These are phyloP conservation scores for Lipomyces chichibuensis DNA, from an alignment of 805 yeast species.

Conservation along the genomic window DNA sequence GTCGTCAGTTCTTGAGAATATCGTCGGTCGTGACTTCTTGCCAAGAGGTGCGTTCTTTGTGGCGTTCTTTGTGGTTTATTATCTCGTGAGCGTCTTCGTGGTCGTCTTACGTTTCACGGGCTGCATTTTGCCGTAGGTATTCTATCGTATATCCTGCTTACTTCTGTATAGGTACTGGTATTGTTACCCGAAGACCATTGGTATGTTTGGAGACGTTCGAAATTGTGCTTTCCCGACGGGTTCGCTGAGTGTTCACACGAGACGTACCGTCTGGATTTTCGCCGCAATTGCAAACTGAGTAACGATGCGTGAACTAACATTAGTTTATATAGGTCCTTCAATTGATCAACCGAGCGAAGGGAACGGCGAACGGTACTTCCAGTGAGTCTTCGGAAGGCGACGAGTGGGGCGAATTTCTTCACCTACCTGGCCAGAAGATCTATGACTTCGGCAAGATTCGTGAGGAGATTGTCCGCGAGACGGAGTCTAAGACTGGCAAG, in stretches of 20 bases:
- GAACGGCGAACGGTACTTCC: slow-evolving; percentile 23
- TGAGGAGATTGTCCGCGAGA: slow-evolving; percentile 87
- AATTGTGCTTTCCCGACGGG: no score
- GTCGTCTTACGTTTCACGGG: background rate
- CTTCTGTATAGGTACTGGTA: slow-evolving; percentile 59
- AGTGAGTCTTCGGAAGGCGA: slow-evolving; percentile 43
- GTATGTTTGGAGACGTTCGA: slow-evolving; percentile 39
- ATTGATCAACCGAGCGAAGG: slow-evolving; percentile 65
- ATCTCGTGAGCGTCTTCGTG: background rate
- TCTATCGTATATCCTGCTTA: background rate
- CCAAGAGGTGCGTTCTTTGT: slow-evolving; percentile 72
- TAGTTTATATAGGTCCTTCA: slow-evolving; percentile 51
- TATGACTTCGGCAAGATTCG: slow-evolving; percentile 88
- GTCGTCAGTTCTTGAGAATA: slow-evolving; percentile 85
- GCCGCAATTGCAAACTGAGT: background rate
- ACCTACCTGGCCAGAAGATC: slow-evolving; percentile 84
- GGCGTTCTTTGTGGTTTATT: no score
- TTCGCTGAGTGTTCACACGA: background rate
- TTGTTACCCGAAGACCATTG: slow-evolving; percentile 87
- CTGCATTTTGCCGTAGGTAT: background rate
- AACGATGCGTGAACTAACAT: background rate
- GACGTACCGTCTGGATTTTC: background rate
- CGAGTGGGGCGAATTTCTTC: slow-evolving; percentile 98
- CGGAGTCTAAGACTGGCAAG: slow-evolving; percentile 74
- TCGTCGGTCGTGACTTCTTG: slow-evolving; percentile 86